Evolutionary conservation across 2,329 filamentous ascomycete genomes (phyloP).

Genomic region (Stachybotrys chlorohalonatus): DNA sequence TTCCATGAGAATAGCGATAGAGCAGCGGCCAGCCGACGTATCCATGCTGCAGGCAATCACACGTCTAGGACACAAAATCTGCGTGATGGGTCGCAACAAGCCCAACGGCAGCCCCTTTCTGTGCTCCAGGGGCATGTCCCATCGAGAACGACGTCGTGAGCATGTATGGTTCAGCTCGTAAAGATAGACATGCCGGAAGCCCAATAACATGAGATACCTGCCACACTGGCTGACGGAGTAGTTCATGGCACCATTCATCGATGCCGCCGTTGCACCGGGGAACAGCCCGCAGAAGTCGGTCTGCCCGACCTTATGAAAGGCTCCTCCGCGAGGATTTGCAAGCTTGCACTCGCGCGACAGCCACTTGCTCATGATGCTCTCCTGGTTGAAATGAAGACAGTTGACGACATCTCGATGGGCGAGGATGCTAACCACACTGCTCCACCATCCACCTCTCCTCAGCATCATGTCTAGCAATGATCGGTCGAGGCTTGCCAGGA

Average conservation of each 20-base stretch:
- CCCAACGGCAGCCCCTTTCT: constrained; percentile 12
- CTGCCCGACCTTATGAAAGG: constrained; percentile 22
- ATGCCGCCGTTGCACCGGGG: constrained; percentile 7
- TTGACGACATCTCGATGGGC: constrained; percentile 9
- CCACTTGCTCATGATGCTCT: constrained; percentile 29
- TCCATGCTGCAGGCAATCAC: constrained; percentile 56
- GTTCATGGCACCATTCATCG: constrained; percentile 17
- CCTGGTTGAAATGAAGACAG: constrained; percentile 10
- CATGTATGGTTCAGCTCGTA: constrained; percentile 37
- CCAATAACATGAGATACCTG: constrained; percentile 45
- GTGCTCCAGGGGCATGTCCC: constrained; percentile 14
- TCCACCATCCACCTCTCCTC: constrained; percentile 45
- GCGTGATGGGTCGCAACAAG: constrained; percentile 35
- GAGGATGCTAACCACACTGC: constrained; percentile 18
- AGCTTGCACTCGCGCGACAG: constrained; percentile 29
- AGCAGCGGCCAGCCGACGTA: constrained; percentile 42
- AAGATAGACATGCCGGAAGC: constrained; percentile 45
- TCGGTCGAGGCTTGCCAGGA: constrained; percentile 44
- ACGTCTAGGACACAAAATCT: constrained; percentile 44
- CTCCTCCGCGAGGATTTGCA: constrained; percentile 7
- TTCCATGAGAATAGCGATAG: constrained; percentile 50
- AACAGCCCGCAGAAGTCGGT: constrained; percentile 27
- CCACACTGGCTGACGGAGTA: constrained; percentile 51
- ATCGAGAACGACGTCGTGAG: constrained; percentile 10
- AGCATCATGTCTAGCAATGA: constrained; percentile 43